Percentiles rank a stretch among this genome's conserved stretches.
Conservation (phyloP, 352 stramenopile genomes). For the Phytophthora nicotianae region DNA sequence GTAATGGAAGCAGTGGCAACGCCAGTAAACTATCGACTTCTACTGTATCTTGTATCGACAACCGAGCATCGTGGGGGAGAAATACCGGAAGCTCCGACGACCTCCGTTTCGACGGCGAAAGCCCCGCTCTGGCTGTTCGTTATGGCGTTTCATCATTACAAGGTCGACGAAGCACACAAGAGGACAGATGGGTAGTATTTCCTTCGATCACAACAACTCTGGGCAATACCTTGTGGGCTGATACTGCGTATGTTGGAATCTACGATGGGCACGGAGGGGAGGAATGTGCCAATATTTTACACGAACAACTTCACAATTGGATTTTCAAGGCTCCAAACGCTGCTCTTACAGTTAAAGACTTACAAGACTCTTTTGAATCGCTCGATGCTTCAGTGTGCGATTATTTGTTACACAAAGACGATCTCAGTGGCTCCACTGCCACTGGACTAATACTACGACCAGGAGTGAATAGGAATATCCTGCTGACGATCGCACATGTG, state of each 20-base stretch:
- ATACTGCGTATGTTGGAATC: slow-evolving; percentile 65
- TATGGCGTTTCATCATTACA: slow-evolving; percentile 64
- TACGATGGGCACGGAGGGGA: slow-evolving; percentile 88
- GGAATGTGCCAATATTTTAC: slow-evolving; percentile 72
- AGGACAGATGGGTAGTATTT: slow-evolving; percentile 74
- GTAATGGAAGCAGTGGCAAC: background rate
- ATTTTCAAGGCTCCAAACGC: slow-evolving; percentile 51
- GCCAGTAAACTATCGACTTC: slow-evolving; percentile 1
- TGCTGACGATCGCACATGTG: slow-evolving; percentile 60
- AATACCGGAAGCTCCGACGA: slow-evolving; percentile 21
- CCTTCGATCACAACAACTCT: slow-evolving; percentile 37
- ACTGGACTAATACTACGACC: slow-evolving; percentile 61
- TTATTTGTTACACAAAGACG: slow-evolving; percentile 69
- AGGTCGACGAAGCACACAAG: slow-evolving; percentile 71
- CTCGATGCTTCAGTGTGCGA: slow-evolving; percentile 76
- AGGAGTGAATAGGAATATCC: slow-evolving; percentile 17
- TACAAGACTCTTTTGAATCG: slow-evolving; percentile 62
- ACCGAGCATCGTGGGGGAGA: slow-evolving; percentile 4
- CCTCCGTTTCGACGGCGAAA: slow-evolving; percentile 51
- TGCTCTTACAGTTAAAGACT: slow-evolving; percentile 18
- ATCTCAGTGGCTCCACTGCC: slow-evolving; percentile 81
- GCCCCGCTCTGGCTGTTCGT: slow-evolving; percentile 34
- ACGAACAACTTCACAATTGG: slow-evolving; percentile 74
- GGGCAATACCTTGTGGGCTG: slow-evolving; percentile 19
- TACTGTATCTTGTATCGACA: slow-evolving; percentile 4